phyloP scores from a whole-genome alignment of 805 yeast genomes.

The Limtongozyma cylindracea region DNA sequence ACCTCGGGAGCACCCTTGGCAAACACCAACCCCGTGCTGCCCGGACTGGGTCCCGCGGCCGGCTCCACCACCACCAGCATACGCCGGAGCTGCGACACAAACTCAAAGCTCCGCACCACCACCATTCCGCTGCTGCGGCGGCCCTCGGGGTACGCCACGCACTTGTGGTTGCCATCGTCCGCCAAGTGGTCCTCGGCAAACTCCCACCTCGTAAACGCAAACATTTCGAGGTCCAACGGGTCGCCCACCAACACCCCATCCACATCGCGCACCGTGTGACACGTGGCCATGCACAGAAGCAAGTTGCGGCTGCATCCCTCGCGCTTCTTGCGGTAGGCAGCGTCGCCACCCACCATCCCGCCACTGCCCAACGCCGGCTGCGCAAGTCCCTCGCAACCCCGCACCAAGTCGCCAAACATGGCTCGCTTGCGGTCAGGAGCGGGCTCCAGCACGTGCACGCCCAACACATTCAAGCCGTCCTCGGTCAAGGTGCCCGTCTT shows the following conservation, averaged over 20 bases:
- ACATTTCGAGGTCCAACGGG: constrained; percentile 85
- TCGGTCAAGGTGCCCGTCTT: constrained; percentile 96
- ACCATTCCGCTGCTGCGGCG: too few species aligned
- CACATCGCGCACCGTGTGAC: constrained; percentile 68
- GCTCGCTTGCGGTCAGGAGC: constrained; percentile 14
- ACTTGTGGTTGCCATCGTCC: constrained; percentile 6
- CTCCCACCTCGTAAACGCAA: constrained; percentile 64
- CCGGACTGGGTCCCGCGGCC: too few species aligned
- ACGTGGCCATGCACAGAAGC: constrained; percentile 29
- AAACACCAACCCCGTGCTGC: constrained; percentile 9
- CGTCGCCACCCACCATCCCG: too few species aligned
- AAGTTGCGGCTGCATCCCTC: too few species aligned
- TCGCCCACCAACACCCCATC: constrained; percentile 77
- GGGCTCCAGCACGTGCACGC: constrained; percentile 17
- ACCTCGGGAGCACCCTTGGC: constrained; percentile 98
- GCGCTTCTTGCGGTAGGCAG: too few species aligned
- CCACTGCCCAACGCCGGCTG: background rate
- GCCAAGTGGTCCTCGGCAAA: constrained; percentile 33
- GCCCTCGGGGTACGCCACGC: background rate
- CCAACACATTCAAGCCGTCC: constrained; percentile 79
- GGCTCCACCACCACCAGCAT: constrained; percentile 62
- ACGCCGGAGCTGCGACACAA: constrained; percentile 61
- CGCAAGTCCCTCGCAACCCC: constrained; percentile 1
- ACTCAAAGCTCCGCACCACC: constrained; percentile 41
- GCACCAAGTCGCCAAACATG: constrained; percentile 8